Base-by-base conservation (phyloP, 176 grass and related monocot genomes). In the Aegilops speltoides region DNA sequence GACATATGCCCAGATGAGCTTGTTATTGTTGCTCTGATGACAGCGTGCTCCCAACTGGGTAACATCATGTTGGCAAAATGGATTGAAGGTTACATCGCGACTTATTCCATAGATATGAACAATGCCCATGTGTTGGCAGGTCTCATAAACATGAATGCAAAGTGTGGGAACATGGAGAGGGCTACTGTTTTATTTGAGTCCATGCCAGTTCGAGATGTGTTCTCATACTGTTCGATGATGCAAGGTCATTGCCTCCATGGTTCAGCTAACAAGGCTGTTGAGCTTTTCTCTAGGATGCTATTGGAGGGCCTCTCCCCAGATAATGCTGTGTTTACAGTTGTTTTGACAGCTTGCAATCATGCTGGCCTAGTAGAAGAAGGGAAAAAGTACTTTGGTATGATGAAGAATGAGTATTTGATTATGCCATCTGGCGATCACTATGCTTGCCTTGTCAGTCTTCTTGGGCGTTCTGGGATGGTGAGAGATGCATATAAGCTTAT, bases 241-340 rank as follows among this genome's bases (percentile, higher is more conserved):
- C 93, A 98, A 90, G 97, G 97, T 33, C 91, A 94, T 88, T 94
- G 89, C 76, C 90, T 98, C 73, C 90, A 96, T 80, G 94, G 97
- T 88, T 88, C 79, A 61, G 85, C 94, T 89, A 74, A 84, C 79
- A 96, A 93, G 84, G 97, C 94, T 45, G 87, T 96, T 52, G 82
- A 92, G 62, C 90, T 98, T 82, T 98, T 98, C 87, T 81, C 76
- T 10, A 80, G 24, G 82, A 96, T 96, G 97, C 94, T 94, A 36
- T 71, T 61, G 76, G 94, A 96, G 82, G 93, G 92, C 65, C 78
- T 96, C 77, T 65, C 61, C 34, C 97, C 94, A 13, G 97, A 98
- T 74, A 85, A 68, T 22, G 82, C 88, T 72, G 68, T 81, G 32
- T 98, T 98, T 88, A 93, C 92, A 62, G 91, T 94, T 78, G 97